phyloP scores from a whole-genome alignment of 441 rosid genomes.

The Populus tomentosa region DNA sequence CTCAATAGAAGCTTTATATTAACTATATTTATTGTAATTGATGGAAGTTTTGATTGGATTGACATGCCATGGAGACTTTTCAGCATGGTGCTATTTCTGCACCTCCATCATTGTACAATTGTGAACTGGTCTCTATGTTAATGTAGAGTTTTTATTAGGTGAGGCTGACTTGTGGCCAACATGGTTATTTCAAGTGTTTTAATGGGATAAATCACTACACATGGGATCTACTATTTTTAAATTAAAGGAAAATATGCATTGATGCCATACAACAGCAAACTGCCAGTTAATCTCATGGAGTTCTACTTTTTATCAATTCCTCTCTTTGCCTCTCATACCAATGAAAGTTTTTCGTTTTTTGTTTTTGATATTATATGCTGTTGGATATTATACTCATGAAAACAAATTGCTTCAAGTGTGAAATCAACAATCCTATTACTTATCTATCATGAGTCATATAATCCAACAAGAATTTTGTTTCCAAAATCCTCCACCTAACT shows the following conservation, averaged over 20 bases:
- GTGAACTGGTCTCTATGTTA: background rate
- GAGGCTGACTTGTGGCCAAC: background rate
- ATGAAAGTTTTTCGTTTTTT: no score
- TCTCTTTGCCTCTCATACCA: background rate
- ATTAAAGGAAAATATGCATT: background rate
- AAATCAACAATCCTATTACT: no score
- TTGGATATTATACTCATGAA: background rate
- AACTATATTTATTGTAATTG: background rate
- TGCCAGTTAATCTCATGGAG: background rate
- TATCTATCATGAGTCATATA: background rate
- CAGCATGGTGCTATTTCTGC: background rate
- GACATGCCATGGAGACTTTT: background rate
- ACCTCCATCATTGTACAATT: background rate
- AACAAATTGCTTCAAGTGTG: background rate
- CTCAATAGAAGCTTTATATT: background rate
- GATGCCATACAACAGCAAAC: background rate
- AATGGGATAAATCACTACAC: background rate
- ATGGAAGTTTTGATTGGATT: background rate
- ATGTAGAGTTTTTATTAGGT: background rate
- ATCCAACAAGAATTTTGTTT: background rate
- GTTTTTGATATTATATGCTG: background rate
- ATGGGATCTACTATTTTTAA: background rate
- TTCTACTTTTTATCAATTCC: background rate
- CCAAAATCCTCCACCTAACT: background rate
- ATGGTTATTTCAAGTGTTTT: no score